Base-by-base conservation (phyloP, 129 eudicot genomes). In the Pseudognaphalium luteoalbum region DNA sequence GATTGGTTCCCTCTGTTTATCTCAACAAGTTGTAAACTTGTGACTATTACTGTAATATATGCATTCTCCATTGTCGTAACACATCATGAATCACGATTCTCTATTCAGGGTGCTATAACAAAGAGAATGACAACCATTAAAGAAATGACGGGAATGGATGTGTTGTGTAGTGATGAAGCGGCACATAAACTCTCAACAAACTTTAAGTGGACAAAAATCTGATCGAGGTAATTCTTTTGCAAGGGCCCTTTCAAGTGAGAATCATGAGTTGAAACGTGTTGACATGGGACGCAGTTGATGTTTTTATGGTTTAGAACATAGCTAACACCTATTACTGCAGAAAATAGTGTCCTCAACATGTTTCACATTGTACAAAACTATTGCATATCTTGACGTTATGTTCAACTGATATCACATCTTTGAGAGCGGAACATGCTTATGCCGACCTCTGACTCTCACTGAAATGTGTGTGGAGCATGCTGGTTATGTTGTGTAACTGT, bases 101-200 rank as follows among this genome's bases (percentile, higher is more conserved):
- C 64, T 19, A 33, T 82, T 63, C 74, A 83, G 79, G 88, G 88
- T 74, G 86, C 88, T 81, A 85, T 85, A 65, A 85, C 86, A 70
- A 78, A 85, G 74, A 85, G 88, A 75, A 85, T 85, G 88, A 81
- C 88, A 3, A 86, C 88, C 15, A 85, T 85, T 30, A 86, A 85
- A 76, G 86, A 85, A 79, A 85, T 85, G 88, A 86, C 88, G 2
- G 86, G 88, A 60, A 85, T 85, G 86, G 88, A 85, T 85, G 88
- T 85, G 70, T 76, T 85, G 73, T 85, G 88, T 44, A 85, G 88
- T 81, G 88, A 85, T 78, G 81, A 85, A 79, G 81, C 5, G 86
- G 88, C 69, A 85, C 88, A 72, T 60, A 81, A 51, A 85, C 88
- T 34, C 88, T 85, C 51, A 85, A 85, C 84, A 81, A 81, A 73